Base-by-base conservation (phyloP, 805 yeast genomes). In the Wickerhamiella hasegawae region DNA sequence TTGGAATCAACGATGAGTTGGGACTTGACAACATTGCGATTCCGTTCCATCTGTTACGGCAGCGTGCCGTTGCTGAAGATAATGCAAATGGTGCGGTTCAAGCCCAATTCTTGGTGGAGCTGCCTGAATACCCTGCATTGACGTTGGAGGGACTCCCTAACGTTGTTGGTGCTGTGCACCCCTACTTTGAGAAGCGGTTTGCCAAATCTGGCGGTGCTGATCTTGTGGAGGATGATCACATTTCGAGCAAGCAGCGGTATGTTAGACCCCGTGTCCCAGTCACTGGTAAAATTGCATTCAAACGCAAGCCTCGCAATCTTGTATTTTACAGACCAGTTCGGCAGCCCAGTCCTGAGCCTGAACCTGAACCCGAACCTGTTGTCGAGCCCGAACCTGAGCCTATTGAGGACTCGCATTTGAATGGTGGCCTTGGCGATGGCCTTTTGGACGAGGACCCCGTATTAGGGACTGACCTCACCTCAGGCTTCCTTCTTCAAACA, bases 1-100 rank as follows among this genome's bases (percentile, higher is more conserved):
- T 90, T 32, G 98, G 98, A 0, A 60, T 90, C 35, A 97, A 87
- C 49, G 81, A 77, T 48, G 99, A 90, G 54, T 78, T 83, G 53
- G 85, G 87, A 9, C 62, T 87, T 52, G 58, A 84, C 33, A 77
- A 85, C 20, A 69, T 85, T 3, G 71, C 94, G 0, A 83, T 90
- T 19, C 98, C 99, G 2, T 63, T 92, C 30, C 94, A 87, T 55
- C 61, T 90, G 38, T 61, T 90, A 25, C 94, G 83, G 33, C 52
- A 48, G 31, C 38, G 47, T 3, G 40, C 42, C 31, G 76, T 43
- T 4, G 37, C 42, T 8, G 41, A 37, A 3, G 11, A 17, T 11
- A n/a, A 11, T 5, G 24, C 16, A 9, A 15, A 15, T 24, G 44
- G 45, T 2, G 65, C 60, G 42, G 59, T 57, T 39, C 63, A 46